Evolutionary conservation across 163 green algal species (phyloP).

Genomic region (Chlorella variabilis): DNA sequence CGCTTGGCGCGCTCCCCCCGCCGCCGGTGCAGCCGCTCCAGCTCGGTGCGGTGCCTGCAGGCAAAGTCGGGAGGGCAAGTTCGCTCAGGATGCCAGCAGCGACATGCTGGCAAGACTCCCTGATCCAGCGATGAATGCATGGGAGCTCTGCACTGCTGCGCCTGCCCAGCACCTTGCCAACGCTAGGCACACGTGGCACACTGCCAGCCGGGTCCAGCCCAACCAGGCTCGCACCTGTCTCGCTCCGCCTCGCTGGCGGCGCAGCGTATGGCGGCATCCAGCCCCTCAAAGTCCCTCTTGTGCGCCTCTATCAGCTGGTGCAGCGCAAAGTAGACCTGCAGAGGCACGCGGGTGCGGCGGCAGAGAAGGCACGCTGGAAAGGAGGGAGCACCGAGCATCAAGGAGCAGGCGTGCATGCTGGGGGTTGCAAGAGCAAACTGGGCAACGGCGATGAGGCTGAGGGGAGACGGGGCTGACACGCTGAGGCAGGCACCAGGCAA

Average conservation of each 20-base stretch:
- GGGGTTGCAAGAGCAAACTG: no score
- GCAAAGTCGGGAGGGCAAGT: no score
- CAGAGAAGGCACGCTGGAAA: no score
- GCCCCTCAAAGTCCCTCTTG: constrained; percentile 41
- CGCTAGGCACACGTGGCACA: neutral
- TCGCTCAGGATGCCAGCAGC: no score
- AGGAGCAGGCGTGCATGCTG: no score
- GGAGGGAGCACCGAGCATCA: no score
- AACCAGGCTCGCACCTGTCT: neutral
- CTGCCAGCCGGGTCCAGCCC: neutral
- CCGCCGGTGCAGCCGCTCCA: constrained; percentile 30
- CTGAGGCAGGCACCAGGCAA: neutral
- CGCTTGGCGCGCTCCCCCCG: constrained; percentile 21
- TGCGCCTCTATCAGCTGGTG: constrained; percentile 45
- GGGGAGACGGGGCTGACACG: no score
- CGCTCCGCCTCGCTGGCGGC: constrained; percentile 5
- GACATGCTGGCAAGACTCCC: no score
- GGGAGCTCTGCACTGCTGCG: neutral
- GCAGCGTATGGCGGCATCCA: constrained; percentile 5
- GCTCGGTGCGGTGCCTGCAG: constrained; percentile 20
- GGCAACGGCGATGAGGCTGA: no score
- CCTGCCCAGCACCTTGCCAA: no score
- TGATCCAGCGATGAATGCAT: no score
- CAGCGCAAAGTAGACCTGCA: constrained; percentile 42
- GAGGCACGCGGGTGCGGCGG: neutral